Conservation (phyloP, 106 monocot species). For the Xerophyta viscosa region DNA sequence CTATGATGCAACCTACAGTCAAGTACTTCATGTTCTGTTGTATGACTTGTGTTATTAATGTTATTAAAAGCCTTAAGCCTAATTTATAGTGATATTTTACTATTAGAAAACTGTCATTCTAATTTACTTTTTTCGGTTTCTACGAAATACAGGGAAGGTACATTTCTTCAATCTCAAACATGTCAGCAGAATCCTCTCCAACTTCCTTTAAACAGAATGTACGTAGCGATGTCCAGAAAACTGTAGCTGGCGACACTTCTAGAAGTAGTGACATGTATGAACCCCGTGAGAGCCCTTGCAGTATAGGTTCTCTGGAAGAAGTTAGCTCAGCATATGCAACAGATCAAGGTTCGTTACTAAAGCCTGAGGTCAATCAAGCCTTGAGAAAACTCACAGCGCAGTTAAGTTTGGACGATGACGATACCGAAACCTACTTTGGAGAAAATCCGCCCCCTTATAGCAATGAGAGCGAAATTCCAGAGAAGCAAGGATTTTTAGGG, state of each 20-base stretch:
- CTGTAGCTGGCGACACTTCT: constrained; percentile 5
- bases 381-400: constrained; percentile 37
- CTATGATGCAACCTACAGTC: too few relatives aligned
- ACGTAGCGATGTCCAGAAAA: constrained; percentile 6
- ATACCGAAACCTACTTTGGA: constrained; percentile 9
- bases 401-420: constrained; percentile 46
- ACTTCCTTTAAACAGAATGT: constrained; percentile 12
- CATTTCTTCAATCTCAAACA: constrained; percentile 15
- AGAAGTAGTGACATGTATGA: constrained; percentile 22
- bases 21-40: too few relatives aligned
- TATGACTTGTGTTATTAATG: too few relatives aligned
- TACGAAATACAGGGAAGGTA: constrained; percentile 26
- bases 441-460: constrained; percentile 15
- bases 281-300: constrained; percentile 8
- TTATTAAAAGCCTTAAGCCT: too few relatives aligned
- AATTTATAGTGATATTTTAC: too few relatives aligned
- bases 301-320: constrained; percentile 32
- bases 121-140: too few relatives aligned
- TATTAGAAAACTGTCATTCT: too few relatives aligned
- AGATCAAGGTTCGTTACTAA: background rate
- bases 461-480: constrained; percentile 9
- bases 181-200: constrained; percentile 12
- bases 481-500: constrained; percentile 1
- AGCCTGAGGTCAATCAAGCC: constrained; percentile 31
- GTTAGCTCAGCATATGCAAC: constrained; percentile 23